phyloP scores from a whole-genome alignment of 2,329 filamentous ascomycete species.

The Acrocalymma vagum region DNA sequence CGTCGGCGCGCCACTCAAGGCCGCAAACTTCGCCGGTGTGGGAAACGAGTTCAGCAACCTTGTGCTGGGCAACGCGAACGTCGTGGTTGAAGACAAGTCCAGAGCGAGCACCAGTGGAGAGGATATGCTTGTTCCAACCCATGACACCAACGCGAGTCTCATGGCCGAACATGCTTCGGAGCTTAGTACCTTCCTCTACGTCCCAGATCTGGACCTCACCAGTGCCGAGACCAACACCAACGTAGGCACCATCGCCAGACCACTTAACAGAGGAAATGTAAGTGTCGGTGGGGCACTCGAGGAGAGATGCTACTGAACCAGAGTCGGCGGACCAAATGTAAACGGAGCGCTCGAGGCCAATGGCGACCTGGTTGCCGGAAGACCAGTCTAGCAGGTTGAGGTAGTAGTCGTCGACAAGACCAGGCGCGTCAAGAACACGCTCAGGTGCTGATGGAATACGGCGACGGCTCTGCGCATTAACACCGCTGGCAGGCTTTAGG shows the following conservation, averaged over 20 bases:
- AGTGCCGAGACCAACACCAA: conserved; percentile 91
- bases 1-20: conserved; percentile 96
- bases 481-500: conserved; percentile 77
- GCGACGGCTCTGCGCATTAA: conserved; percentile 86
- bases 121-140: conserved; percentile 97
- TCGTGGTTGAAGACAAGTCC: conserved; percentile 99
- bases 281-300: conserved; percentile 89
- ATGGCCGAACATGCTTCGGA: conserved; percentile 98
- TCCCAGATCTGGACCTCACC: conserved; percentile 99
- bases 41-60: conserved; percentile 94
- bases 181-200: conserved; percentile 91
- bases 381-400: conserved; percentile 99
- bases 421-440: conserved; percentile 93
- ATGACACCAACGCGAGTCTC: conserved; percentile 96
- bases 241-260: conserved; percentile 96
- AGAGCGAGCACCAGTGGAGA: conserved; percentile 93
- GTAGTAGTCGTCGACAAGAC: conserved; percentile 98
- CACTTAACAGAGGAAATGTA: conserved; percentile 99
- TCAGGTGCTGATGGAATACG: conserved; percentile 95
- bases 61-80: conserved; percentile 96
- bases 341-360: conserved; percentile 94
- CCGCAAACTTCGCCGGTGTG: conserved; percentile 98
- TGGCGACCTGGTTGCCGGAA: conserved; percentile 95
- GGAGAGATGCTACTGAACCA: conserved; percentile 84
- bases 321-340: conserved; percentile 99